A percentile compares a stretch with the other conserved stretches of the same genome.
Evolutionary conservation across 2,329 filamentous ascomycete species (phyloP).

Genomic region (Penicillium sp.): DNA sequence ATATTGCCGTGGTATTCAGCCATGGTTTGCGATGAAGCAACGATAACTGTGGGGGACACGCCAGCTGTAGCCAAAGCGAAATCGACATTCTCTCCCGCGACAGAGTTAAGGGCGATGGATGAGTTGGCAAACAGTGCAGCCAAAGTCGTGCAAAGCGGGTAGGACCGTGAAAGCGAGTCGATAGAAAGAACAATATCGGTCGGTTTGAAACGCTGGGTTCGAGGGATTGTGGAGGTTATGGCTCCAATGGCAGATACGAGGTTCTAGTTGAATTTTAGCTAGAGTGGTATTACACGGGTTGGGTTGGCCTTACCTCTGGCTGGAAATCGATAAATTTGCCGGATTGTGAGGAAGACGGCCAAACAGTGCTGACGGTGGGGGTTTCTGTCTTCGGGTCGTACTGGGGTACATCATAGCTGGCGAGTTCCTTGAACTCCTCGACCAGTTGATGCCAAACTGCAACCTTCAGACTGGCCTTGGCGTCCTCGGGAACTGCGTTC

Average conservation of each 20-base stretch:
- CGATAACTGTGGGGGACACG: constrained; percentile 76
- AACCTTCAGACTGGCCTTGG: constrained; percentile 71
- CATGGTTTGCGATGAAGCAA: constrained; percentile 72
- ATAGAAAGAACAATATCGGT: constrained; percentile 82
- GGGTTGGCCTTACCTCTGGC: constrained; percentile 52
- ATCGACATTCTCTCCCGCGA: constrained; percentile 70
- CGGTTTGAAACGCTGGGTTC: constrained; percentile 67
- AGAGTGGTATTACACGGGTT: not conserved
- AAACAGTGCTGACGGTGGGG: constrained; percentile 46
- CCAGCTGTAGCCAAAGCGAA: constrained; percentile 70
- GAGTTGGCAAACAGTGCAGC: constrained; percentile 80
- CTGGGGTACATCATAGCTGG: constrained; percentile 63
- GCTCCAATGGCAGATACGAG: constrained; percentile 82
- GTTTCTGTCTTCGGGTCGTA: constrained; percentile 54
- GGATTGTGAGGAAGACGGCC: constrained; percentile 41
- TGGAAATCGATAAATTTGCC: constrained; percentile 79
- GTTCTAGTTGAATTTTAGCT: constrained; percentile 52
- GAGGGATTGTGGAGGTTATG: constrained; percentile 72
- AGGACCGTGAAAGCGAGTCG: constrained; percentile 74
- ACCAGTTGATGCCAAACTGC: constrained; percentile 92
- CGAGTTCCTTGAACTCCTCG: constrained; percentile 61
- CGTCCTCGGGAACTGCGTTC: constrained; percentile 80
- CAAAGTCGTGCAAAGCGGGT: constrained; percentile 75
- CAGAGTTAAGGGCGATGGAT: constrained; percentile 83
- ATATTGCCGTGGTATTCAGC: constrained; percentile 65